Evolutionary conservation across 768 basidiomycete species (phyloP).

Genomic region (Mycena amicta): DNA sequence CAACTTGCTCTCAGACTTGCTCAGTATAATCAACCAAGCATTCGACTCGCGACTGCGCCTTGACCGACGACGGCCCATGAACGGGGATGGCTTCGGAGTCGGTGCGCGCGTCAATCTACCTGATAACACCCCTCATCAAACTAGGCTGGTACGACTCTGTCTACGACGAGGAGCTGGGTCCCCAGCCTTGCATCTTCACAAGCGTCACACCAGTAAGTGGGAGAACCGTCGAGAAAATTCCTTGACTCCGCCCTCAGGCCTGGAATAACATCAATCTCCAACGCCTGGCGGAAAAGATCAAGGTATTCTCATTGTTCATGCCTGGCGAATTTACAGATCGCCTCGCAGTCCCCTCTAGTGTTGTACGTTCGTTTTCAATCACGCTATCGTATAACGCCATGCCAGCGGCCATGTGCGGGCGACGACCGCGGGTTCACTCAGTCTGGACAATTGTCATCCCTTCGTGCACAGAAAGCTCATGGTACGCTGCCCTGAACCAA

Average conservation of each 20-base stretch:
- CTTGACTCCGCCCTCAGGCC: conserved; percentile 52
- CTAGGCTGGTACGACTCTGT: conserved; percentile 93
- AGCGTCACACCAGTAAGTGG: conserved; percentile 83
- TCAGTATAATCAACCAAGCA: conserved; percentile 54
- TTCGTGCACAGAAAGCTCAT: conserved; percentile 91
- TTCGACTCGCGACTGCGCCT: conserved; percentile 90
- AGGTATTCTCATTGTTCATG: conserved; percentile 38
- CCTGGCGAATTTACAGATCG: too few species aligned
- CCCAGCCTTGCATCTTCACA: conserved; percentile 93
- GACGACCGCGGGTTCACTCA: conserved; percentile 89
- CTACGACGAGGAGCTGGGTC: conserved; percentile 80
- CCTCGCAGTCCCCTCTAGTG: conserved; percentile 72
- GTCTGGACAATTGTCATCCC: conserved; percentile 93
- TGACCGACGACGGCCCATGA: conserved; percentile 83
- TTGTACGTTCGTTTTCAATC: conserved; percentile 58
- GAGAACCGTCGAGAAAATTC: not conserved
- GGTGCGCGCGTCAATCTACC: conserved; percentile 47
- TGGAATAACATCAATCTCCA: conserved; percentile 96
- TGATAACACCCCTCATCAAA: not conserved
- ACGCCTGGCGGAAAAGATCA: conserved; percentile 96
- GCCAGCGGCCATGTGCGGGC: conserved; percentile 87
- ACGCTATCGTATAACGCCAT: conserved; percentile 1
- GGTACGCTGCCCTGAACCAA: too few species aligned
- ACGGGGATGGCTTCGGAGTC: conserved; percentile 96
- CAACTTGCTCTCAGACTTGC: not conserved